Conservation (phyloP, 106 monocot genomes). For the Platanthera guangdongensis region DNA sequence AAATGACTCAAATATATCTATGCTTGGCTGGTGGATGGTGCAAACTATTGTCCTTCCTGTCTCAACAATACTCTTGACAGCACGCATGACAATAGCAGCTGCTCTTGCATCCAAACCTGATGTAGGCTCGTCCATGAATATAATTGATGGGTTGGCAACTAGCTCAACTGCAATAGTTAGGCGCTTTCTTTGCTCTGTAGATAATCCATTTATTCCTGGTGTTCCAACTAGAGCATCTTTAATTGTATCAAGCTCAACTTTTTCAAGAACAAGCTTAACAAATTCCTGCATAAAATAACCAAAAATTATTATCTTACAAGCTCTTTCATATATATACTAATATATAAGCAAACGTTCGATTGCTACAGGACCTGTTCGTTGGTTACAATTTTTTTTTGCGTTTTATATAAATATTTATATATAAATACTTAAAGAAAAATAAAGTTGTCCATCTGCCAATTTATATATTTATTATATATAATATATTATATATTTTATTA, state of each 20-base stretch:
- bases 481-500: no score
- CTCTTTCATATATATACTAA: background rate
- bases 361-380: background rate
- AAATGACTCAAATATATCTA: conserved; percentile 26
- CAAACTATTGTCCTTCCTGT: conserved; percentile 24
- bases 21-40: conserved; percentile 30
- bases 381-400: background rate
- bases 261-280: conserved; percentile 34
- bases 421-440: background rate
- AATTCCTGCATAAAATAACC: conserved; percentile 23
- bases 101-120: conserved; percentile 22
- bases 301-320: background rate
- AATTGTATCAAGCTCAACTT: conserved; percentile 28
- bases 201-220: conserved; percentile 34
- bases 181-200: conserved; percentile 25
- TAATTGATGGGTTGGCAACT: conserved; percentile 21
- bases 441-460: no score
- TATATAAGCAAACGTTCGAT: background rate
- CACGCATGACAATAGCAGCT: conserved; percentile 26
- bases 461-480: no score
- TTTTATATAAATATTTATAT: background rate
- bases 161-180: conserved; percentile 27
- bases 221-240: conserved; percentile 41
- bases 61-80: conserved; percentile 13
- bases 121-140: conserved; percentile 29